Percentiles rank a stretch among this genome's conserved stretches.
Conservation (phyloP, 192 early-diverging fungal genomes). For the Chytriomyces confervae region DNA sequence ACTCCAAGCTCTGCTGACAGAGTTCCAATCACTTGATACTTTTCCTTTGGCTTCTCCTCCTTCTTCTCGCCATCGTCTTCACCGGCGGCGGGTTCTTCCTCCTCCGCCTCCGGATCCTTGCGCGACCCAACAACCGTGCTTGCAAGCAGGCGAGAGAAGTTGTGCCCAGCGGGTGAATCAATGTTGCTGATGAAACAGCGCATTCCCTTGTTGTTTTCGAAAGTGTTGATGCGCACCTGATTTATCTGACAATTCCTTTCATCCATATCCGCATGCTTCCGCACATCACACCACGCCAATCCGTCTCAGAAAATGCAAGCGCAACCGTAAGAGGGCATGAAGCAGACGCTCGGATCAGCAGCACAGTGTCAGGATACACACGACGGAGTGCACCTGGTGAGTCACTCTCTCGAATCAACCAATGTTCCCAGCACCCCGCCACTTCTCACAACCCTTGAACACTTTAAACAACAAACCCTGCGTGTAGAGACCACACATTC, state of each 20-base stretch:
- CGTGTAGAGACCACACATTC: not conserved
- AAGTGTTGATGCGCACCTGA: not conserved
- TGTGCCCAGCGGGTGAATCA: constrained; percentile 62
- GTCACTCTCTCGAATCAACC: too few relatives aligned
- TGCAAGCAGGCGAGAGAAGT: constrained; percentile 55
- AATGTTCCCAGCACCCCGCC: too few relatives aligned
- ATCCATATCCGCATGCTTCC: too few relatives aligned
- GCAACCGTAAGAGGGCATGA: too few relatives aligned
- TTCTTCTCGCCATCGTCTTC: constrained; percentile 22
- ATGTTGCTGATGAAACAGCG: constrained; percentile 60
- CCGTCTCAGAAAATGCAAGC: too few relatives aligned
- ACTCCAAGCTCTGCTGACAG: constrained; percentile 11
- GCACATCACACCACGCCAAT: too few relatives aligned
- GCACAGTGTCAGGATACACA: too few relatives aligned
- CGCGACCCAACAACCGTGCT: constrained; percentile 53
- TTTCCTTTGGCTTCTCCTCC: constrained; percentile 43
- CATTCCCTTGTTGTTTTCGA: constrained; percentile 17
- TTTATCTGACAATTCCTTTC: constrained; percentile 9
- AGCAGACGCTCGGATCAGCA: too few relatives aligned
- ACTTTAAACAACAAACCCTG: not conserved
- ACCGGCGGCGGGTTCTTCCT: constrained; percentile 49
- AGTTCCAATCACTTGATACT: constrained; percentile 57
- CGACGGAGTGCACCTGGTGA: too few relatives aligned
- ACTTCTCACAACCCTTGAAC: not conserved
- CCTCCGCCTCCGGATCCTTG: constrained; percentile 47